Evolutionary conservation across 2,329 filamentous ascomycete genomes (phyloP), one percentile per base, ranked within the genome.

Genomic region (Aspergillus proliferans): DNA sequence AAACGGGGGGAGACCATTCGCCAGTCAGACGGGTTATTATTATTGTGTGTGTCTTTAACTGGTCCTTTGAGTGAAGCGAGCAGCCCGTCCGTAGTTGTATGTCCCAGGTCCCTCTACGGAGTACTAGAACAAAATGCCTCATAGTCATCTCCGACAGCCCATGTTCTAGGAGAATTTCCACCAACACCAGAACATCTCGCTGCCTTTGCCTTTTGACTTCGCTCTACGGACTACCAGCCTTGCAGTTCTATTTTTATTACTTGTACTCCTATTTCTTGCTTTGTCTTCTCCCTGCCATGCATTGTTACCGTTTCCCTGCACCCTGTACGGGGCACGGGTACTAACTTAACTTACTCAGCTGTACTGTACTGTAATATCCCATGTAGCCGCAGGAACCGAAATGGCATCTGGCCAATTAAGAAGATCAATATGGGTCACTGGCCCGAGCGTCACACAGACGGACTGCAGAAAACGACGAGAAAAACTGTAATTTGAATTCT

Each of bases 361-460:
- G 38, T 40, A 40, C 10, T 8, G 38, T 43, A 43, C 21, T 43
- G 41, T 43, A 21, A 14, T 14, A 4, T 51, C 54, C 34, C 51
- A 52, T 47, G 51, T 52, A 57, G 55, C 58, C 56, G 58, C 58
- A 59, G 57, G 58, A 59, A 59, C 55, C 50, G 50, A 58, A 55
- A 52, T 43, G 8, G 43, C 26, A 47, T 48, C 53, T 52, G 49
- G 50, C 48, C 47, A 53, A 50, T 39, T 47, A 45, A 48, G 50
- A 56, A 43, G 47, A 47, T 51, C 40, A 48, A 26, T 43, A 52
- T 53, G 54, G 54, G 48, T 49, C 53, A 36, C 51, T 59, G 57
- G 58, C 55, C 57, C 50, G 48, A 57, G 58, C 58, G 53, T 46
- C 49, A 44, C 46, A 40, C 38, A 10, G 38, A 40, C 38, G 3